These are phyloP conservation scores for Hericium alpestre DNA, from an alignment of 768 basidiomycete species.

Conservation along the genomic window DNA sequence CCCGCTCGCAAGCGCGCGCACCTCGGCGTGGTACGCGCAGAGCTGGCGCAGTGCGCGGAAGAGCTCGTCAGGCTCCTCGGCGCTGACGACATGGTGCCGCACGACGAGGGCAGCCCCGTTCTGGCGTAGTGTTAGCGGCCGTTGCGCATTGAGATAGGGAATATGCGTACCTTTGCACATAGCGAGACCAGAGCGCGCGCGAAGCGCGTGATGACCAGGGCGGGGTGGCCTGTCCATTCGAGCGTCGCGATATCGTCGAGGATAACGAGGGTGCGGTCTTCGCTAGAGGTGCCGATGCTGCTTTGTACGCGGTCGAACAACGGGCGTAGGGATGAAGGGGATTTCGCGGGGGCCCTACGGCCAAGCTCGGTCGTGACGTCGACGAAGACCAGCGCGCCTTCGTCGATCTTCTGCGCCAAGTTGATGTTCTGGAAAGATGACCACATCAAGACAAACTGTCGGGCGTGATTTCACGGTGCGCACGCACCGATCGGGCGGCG, in stretches of 20 bases:
- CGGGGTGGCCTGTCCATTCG: conserved; percentile 59
- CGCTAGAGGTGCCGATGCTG: conserved; percentile 1
- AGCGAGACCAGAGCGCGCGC: conserved; percentile 45
- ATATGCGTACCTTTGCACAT: conserved; percentile 39
- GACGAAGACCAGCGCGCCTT: conserved; percentile 37
- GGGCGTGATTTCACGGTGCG: too few species aligned
- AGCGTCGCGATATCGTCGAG: conserved; percentile 62
- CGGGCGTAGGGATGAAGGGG: conserved; percentile 7
- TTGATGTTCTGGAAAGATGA: conserved; percentile 6
- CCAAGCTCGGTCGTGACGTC: conserved; percentile 33
- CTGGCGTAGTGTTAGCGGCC: conserved; percentile 23
- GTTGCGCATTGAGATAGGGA: not conserved
- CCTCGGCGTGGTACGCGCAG: conserved; percentile 61
- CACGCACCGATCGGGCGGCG: conserved; percentile 49
- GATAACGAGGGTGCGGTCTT: conserved; percentile 35
- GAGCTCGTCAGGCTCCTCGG: conserved; percentile 51
- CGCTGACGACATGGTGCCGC: conserved; percentile 45
- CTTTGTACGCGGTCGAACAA: conserved; percentile 11
- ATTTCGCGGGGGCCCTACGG: conserved; percentile 7
- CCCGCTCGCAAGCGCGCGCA: conserved; percentile 61
- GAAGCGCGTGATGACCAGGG: conserved; percentile 43
- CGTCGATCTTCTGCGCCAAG: conserved; percentile 5
- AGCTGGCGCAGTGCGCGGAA: conserved; percentile 50
- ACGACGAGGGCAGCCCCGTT: conserved; percentile 43
- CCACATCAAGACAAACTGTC: too few species aligned